Conservation (phyloP, 2,329 filamentous ascomycete species). For the Ceratocystis smalleyi region DNA sequence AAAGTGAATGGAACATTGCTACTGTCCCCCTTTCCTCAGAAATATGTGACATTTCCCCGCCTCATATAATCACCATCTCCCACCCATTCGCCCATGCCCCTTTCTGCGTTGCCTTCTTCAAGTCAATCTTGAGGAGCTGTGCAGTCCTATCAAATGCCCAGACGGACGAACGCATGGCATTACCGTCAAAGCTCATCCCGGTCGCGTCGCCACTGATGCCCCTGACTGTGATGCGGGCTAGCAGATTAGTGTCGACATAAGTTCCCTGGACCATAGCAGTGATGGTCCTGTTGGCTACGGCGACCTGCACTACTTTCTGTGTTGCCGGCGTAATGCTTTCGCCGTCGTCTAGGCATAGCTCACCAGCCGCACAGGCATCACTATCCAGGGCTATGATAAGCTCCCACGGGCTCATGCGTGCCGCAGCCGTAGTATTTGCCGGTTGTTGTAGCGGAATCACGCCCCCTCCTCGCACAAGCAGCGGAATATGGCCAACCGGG, state of each 20-base stretch:
- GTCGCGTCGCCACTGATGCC: constrained; percentile 31
- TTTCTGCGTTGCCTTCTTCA: constrained; percentile 34
- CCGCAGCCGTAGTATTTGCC: constrained; percentile 47
- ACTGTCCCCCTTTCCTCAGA: too few relatives aligned
- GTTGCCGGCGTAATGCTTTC: constrained; percentile 44
- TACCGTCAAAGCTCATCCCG: constrained; percentile 38
- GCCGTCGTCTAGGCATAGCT: constrained; percentile 66
- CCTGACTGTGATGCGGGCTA: constrained; percentile 48
- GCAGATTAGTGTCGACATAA: constrained; percentile 40
- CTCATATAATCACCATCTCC: constrained; percentile 23
- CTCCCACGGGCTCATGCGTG: constrained; percentile 52
- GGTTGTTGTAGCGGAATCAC: constrained; percentile 47
- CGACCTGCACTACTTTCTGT: constrained; percentile 40
- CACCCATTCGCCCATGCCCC: constrained; percentile 46
- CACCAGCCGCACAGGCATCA: constrained; percentile 48
- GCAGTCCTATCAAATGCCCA: constrained; percentile 35
- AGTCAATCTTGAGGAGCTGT: constrained; percentile 35
- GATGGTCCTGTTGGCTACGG: constrained; percentile 29
- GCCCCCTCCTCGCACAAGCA: constrained; percentile 49
- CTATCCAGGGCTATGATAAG: constrained; percentile 51
- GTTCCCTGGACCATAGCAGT: constrained; percentile 33
- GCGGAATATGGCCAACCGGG: constrained; percentile 37
- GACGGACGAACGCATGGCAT: constrained; percentile 24
- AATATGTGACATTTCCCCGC: too few relatives aligned
- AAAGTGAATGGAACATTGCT: too few relatives aligned